These are phyloP conservation scores for Cryphonectria japonica DNA, from an alignment of 2,329 filamentous ascomycete species.

Conservation along the genomic window DNA sequence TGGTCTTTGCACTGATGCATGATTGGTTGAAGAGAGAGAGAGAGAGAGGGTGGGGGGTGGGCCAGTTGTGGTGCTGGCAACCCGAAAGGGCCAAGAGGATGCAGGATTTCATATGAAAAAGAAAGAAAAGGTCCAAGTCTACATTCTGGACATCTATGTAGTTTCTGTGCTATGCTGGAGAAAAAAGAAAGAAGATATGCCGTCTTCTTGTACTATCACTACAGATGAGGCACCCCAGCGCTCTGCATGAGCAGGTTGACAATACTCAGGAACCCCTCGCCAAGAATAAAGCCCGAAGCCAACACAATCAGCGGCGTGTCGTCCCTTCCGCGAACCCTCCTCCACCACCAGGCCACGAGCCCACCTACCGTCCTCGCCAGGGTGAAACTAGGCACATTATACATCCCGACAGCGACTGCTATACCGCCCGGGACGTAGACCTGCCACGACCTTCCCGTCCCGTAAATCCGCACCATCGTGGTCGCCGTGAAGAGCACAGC, in stretches of 20 bases:
- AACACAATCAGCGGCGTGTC: constrained; percentile 87
- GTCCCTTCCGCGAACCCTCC: constrained; percentile 51
- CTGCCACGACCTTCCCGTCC: constrained; percentile 65
- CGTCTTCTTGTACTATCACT: background rate
- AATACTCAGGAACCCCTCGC: constrained; percentile 91
- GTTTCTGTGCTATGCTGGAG: background rate
- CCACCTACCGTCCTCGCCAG: constrained; percentile 85
- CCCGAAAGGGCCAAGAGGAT: background rate
- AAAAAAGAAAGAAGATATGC: background rate
- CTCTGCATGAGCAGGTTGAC: constrained; percentile 84
- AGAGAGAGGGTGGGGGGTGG: no score
- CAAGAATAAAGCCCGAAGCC: constrained; percentile 86
- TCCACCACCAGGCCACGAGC: constrained; percentile 76
- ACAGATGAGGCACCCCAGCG: constrained; percentile 74
- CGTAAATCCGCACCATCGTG: constrained; percentile 71
- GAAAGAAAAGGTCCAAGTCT: constrained; percentile 24
- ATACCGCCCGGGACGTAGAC: constrained; percentile 87
- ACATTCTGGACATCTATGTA: constrained; percentile 11
- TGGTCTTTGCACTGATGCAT: constrained; percentile 52
- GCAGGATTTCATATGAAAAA: no score
- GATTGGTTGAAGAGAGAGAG: background rate
- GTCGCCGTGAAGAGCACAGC: constrained; percentile 72
- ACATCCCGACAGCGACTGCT: constrained; percentile 85
- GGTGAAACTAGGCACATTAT: constrained; percentile 82
- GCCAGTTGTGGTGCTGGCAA: background rate